These are phyloP conservation scores for Loxodes magnus DNA, from an alignment of 73 alveolate genomes.

Conservation along the genomic window DNA sequence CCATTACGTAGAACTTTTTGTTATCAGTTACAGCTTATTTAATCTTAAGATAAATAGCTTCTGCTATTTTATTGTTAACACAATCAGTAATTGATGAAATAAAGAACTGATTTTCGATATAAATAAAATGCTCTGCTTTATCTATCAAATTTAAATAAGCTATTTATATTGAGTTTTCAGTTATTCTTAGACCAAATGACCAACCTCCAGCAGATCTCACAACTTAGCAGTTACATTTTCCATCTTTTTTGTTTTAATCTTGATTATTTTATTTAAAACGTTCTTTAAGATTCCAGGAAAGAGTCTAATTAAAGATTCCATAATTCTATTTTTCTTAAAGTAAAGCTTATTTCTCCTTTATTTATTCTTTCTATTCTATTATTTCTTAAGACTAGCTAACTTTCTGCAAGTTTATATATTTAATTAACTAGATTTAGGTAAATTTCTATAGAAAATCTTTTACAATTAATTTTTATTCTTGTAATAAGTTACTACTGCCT, in stretches of 20 bases:
- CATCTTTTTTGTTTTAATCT: neutral
- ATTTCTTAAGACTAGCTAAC: neutral
- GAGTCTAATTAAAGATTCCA: neutral
- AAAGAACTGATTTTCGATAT: constrained; percentile 94
- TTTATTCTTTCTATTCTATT: neutral
- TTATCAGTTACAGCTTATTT: constrained; percentile 37
- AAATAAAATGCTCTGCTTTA: constrained; percentile 70
- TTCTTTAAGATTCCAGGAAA: neutral
- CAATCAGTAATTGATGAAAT: constrained; percentile 52
- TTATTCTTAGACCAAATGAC: constrained; percentile 79
- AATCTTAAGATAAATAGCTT: constrained; percentile 60
- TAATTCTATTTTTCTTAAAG: neutral
- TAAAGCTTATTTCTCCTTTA: neutral
- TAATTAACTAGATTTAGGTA: neutral
- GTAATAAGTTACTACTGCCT: too few relatives aligned
- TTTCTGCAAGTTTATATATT: constrained; percentile 43
- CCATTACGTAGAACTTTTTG: constrained; percentile 58
- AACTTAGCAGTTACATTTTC: constrained; percentile 37
- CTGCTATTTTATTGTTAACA: constrained; percentile 64
- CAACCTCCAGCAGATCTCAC: constrained; percentile 77
- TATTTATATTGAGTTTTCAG: constrained; percentile 70
- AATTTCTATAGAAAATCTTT: too few relatives aligned
- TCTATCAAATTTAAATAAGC: constrained; percentile 72
- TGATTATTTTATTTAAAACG: neutral
- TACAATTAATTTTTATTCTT: too few relatives aligned